These are phyloP conservation scores for Macadamia integrifolia DNA, from an alignment of 164 flowering plant genomes.

Conservation along the genomic window DNA sequence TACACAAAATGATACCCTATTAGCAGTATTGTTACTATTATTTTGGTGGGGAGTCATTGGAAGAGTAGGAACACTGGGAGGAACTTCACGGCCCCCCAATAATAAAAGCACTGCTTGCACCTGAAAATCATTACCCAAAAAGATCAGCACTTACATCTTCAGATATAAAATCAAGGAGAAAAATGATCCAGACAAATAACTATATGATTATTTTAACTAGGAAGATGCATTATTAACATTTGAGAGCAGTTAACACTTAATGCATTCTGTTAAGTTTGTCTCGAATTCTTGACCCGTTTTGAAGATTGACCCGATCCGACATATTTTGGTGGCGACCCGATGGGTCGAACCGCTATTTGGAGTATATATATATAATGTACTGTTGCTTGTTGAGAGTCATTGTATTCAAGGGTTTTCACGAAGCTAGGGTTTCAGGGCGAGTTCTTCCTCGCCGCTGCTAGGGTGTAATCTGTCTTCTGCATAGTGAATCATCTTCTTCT, in stretches of 20 bases:
- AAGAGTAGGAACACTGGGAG: constrained; percentile 20
- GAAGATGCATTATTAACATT: neutral
- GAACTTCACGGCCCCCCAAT: constrained; percentile 60
- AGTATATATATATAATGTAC: too few species aligned
- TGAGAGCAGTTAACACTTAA: neutral
- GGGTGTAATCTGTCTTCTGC: too few species aligned
- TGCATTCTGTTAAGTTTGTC: neutral
- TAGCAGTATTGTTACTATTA: constrained; percentile 2
- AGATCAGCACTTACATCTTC: neutral
- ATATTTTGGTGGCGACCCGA: too few species aligned
- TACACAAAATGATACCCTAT: constrained; percentile 30
- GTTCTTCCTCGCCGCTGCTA: too few species aligned
- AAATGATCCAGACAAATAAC: neutral
- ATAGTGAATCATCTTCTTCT: too few species aligned
- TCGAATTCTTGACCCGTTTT: too few species aligned
- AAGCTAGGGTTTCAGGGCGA: neutral
- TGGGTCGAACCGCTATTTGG: too few species aligned
- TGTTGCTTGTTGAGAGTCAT: too few species aligned
- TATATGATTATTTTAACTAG: neutral
- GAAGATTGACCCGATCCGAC: too few species aligned
- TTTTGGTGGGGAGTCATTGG: constrained; percentile 20
- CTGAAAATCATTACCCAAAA: constrained; percentile 24
- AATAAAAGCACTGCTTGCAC: constrained; percentile 66
- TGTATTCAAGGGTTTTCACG: too few species aligned
- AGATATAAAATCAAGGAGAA: neutral